Evolutionary conservation across 148 eudicot genomes (phyloP), one percentile per base, ranked within the genome.

Genomic region (Pharnaceum exiguum): DNA sequence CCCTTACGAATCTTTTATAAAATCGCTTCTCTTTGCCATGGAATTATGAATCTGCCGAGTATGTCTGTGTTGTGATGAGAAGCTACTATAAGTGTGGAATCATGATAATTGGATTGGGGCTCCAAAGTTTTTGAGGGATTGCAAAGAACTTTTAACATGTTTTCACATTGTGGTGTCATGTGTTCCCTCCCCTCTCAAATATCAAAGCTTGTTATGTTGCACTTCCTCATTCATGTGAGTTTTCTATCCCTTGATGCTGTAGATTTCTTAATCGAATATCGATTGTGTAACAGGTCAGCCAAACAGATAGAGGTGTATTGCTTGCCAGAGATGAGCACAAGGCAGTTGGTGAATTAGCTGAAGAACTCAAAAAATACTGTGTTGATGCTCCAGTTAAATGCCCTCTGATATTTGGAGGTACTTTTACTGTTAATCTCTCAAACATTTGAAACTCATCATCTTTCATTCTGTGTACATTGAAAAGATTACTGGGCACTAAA

Each of bases 361-460:
- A 71, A 66, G 85, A 84, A 55, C 70, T 90, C 63, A 76, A 71
- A 45, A 71, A 38, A 18, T 87, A 70, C 60, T 90, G 97, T 70
- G 81, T 90, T 48, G 82, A 82, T 51, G 82, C 83, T 46, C 97
- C 97, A 26, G 93, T 87, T 10, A 84, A 75, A 46, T 82, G 87
- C 65, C 97, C 97, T 57, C 89, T 90, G 33, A 90, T 90, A 68
- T 90, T 90, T 56, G 97, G 97, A 80, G 97, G 97, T 90, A 60
- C 58, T 16, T 30, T n/a, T 52, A 37, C 31, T 29, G 23, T 35
- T 24, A 37, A 26, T 49, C 55, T 47, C 8, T 56, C 45, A 12
- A 39, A 7, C 35, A 30, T 10, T 6, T 16, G 38, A 10, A 11
- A 10, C 7, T 4, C 21, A 0, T 16, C 12, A 21, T 31, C n/a